A percentile compares a stretch with the other conserved stretches of the same genome.
These are phyloP conservation scores for Pseudogymnoascus sp. DNA, from an alignment of 2,329 filamentous ascomycete species.

Conservation along the genomic window DNA sequence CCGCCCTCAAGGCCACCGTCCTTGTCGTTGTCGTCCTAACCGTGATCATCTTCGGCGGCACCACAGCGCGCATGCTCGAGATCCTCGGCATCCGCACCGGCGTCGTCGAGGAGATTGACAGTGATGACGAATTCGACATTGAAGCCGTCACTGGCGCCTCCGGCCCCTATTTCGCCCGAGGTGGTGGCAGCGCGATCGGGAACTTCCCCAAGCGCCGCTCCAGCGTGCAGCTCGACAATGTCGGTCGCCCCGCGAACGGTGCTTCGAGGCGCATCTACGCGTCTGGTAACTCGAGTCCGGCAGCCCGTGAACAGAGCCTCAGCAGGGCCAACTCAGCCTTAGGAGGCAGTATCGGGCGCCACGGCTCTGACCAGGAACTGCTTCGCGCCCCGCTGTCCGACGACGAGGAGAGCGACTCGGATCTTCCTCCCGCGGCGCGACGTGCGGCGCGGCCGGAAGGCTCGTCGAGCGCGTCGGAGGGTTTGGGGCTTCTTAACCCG, in stretches of 20 bases:
- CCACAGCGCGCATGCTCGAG: constrained; percentile 94
- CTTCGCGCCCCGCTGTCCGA: constrained; percentile 39
- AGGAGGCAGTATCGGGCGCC: constrained; percentile 29
- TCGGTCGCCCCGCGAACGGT: constrained; percentile 40
- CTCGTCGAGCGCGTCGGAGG: constrained; percentile 34
- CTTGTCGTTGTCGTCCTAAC: constrained; percentile 94
- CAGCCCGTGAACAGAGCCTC: constrained; percentile 35
- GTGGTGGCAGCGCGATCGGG: constrained; percentile 62
- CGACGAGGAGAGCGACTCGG: constrained; percentile 58
- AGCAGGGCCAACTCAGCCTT: constrained; percentile 44
- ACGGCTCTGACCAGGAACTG: constrained; percentile 50
- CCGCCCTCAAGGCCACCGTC: constrained; percentile 86
- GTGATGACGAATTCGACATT: constrained; percentile 97
- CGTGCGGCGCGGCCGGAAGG: constrained; percentile 17
- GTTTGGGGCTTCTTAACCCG: not conserved
- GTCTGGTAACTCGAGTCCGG: constrained; percentile 29
- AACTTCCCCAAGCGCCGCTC: constrained; percentile 60
- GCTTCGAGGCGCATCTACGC: constrained; percentile 28
- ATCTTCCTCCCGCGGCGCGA: constrained; percentile 53
- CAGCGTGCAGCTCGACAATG: constrained; percentile 45
- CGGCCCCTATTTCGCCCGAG: constrained; percentile 73
- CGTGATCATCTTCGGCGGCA: constrained; percentile 97
- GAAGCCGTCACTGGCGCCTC: constrained; percentile 34
- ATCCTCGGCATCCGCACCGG: constrained; percentile 95
- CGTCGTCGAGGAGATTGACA: constrained; percentile 93